phyloP scores from a whole-genome alignment of 805 yeast genomes.

The Barnettozyma siamensis region DNA sequence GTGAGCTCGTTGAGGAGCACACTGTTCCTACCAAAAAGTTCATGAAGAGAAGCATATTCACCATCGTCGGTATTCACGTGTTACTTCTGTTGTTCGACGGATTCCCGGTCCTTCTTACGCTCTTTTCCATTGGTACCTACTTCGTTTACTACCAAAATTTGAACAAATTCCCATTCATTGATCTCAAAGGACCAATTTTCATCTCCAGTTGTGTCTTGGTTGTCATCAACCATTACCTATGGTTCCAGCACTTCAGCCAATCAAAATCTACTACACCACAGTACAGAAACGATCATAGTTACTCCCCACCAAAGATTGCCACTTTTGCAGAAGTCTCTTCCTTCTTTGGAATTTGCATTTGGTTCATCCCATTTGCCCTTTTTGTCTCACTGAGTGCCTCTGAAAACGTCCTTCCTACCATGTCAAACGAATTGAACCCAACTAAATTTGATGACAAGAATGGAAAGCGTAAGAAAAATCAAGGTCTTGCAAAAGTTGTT shows the following conservation, averaged over 20 bases:
- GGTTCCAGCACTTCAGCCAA: conserved; percentile 82
- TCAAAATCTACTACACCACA: conserved; percentile 65
- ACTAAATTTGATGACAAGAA: conserved; percentile 26
- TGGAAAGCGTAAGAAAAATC: conserved; percentile 38
- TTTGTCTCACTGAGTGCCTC: conserved; percentile 90
- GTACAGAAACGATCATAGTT: conserved; percentile 50
- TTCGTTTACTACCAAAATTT: conserved; percentile 72
- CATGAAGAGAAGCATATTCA: conserved; percentile 56
- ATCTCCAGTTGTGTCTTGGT: conserved; percentile 68
- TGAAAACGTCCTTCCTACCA: conserved; percentile 75
- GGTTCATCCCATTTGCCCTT: conserved; percentile 91
- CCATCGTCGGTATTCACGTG: conserved; percentile 47
- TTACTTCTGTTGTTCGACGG: conserved; percentile 68
- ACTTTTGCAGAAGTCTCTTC: conserved; percentile 89
- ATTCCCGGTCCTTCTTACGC: conserved; percentile 64
- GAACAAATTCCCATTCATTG: conserved; percentile 76
- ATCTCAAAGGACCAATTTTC: conserved; percentile 66
- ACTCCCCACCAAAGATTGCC: conserved; percentile 63
- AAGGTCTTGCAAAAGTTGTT: conserved; percentile 64
- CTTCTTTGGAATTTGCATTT: conserved; percentile 86
- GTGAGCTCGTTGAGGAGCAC: conserved; percentile 92
- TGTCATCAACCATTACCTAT: conserved; percentile 72
- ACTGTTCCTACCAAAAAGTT: conserved; percentile 76
- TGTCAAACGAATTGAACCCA: conserved; percentile 24
- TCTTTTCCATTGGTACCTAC: conserved; percentile 68